Evolutionary conservation across 2,329 filamentous ascomycete genomes (phyloP).

Genomic region (Sclerotinia subarctica): DNA sequence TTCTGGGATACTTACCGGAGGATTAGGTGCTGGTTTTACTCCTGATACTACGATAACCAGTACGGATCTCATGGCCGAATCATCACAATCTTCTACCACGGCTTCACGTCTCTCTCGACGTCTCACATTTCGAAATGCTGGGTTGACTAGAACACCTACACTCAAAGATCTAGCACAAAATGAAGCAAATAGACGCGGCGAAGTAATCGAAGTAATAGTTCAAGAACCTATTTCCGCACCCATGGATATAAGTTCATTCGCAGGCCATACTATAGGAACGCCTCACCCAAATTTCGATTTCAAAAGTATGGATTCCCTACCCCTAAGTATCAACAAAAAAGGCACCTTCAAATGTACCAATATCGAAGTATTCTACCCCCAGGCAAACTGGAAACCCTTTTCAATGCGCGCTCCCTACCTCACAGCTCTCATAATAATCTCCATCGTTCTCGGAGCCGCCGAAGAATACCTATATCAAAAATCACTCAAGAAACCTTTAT

Average conservation of each 20-base stretch:
- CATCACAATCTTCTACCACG: conserved; percentile 22
- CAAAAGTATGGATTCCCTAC: conserved; percentile 29
- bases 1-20: conserved; percentile 54
- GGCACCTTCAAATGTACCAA: conserved; percentile 35
- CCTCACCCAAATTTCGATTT: conserved; percentile 23
- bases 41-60: conserved; percentile 48
- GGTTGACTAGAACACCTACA: conserved; percentile 40
- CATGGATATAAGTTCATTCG: conserved; percentile 35
- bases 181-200: conserved; percentile 57
- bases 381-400: conserved; percentile 65
- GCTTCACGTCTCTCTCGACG: conserved; percentile 24
- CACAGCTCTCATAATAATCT: conserved; percentile 50
- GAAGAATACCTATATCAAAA: conserved; percentile 56
- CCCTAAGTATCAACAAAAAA: conserved; percentile 21
- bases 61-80: conserved; percentile 47
- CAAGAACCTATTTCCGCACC: conserved; percentile 30
- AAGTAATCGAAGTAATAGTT: conserved; percentile 58
- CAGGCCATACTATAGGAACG: conserved; percentile 24
- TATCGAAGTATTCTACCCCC: conserved; percentile 56
- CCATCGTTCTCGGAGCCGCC: conserved; percentile 49
- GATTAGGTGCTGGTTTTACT: conserved; percentile 53
- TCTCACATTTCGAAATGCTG: conserved; percentile 29
- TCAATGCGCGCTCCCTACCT: conserved; percentile 63
- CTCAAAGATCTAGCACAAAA: conserved; percentile 52
- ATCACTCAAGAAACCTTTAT: conserved; percentile 44